phyloP scores from a whole-genome alignment of 805 yeast species.

The Dipodascopsis uninucleata region DNA sequence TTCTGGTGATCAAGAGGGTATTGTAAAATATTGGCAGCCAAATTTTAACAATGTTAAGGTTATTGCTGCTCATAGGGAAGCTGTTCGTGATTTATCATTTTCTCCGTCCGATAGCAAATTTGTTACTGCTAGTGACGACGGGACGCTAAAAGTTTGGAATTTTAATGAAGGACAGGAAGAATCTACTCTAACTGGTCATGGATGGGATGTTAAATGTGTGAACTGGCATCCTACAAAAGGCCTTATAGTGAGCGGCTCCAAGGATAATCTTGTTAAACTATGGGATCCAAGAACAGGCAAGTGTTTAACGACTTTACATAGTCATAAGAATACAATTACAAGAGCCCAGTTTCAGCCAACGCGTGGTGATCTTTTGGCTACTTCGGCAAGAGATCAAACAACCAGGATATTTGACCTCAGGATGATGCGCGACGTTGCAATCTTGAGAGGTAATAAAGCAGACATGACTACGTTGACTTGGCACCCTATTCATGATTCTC shows the following conservation, averaged over 20 bases:
- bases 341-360: constrained; percentile 79
- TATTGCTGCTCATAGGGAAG: constrained; percentile 69
- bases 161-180: constrained; percentile 86
- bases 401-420: constrained; percentile 84
- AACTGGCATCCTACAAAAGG: constrained; percentile 96
- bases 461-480: constrained; percentile 84
- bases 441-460: constrained; percentile 73
- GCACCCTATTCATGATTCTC: constrained; percentile 84
- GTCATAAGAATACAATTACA: constrained; percentile 91
- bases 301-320: constrained; percentile 77
- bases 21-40: constrained; percentile 94
- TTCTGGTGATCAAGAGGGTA: constrained; percentile 90
- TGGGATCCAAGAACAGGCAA: constrained; percentile 91
- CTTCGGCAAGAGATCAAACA: constrained; percentile 84
- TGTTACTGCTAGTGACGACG: constrained; percentile 93
- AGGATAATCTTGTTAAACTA: constrained; percentile 85
- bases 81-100: constrained; percentile 81
- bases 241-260: constrained; percentile 85
- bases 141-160: constrained; percentile 87
- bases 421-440: constrained; percentile 70
- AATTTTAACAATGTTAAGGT: constrained; percentile 94
- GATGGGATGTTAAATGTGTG: constrained; percentile 97
- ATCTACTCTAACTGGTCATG: constrained; percentile 78
- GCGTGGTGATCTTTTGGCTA: constrained; percentile 74
- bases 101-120: constrained; percentile 88